Evolutionary conservation across 495 filamentous ascomycete genomes (phyloP), one percentile per base, ranked within the genome.

Genomic region (Penicilliopsis zonata): DNA sequence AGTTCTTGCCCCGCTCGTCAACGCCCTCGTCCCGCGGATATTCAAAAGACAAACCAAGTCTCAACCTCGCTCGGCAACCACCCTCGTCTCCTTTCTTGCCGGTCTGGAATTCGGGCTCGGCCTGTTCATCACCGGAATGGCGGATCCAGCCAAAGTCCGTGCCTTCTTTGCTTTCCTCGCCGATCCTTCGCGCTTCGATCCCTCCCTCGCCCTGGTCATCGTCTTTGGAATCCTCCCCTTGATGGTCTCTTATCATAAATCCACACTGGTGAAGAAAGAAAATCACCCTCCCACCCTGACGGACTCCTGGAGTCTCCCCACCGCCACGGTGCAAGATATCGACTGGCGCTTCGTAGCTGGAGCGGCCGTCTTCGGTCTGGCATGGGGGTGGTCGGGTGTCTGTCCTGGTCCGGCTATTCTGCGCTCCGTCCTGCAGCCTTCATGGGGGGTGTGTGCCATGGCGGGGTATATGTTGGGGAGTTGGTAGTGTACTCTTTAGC

Each of bases 381-480:
- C 58, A 0, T 77, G 70, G 70, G 72, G 72, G 4, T 37, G 72
- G 31, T 47, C 45, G 18, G 72, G 72, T 1, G 58, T 69, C 2
- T 77, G 72, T 38, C 72, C 72, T 0, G 72, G 72, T 0, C 67
- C 72, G 5, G 70, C 61, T 2, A 45, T 70, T 7, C 36, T 75
- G 42, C 58, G 65, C 13, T 34, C 59, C 4, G 44, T 66, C 5
- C 31, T 63, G 7, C 67, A 70, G 37, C 71, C 71, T 1, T 45
- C 43, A 5, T 70, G 65, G 62, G 70, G 67, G 2, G 13, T 64
- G 36, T 37, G 43, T 13, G 65, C 69, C 45, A 59, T 73, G 52
- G 36, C 30, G 9, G 71, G 68, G 10, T 77, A 70, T 41, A 44
- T 59, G 40, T 30, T 55, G 10, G 67, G 67, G 0, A 59, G 46